Conservation (phyloP, 164 flowering plant species). For the Vitis riparia region DNA sequence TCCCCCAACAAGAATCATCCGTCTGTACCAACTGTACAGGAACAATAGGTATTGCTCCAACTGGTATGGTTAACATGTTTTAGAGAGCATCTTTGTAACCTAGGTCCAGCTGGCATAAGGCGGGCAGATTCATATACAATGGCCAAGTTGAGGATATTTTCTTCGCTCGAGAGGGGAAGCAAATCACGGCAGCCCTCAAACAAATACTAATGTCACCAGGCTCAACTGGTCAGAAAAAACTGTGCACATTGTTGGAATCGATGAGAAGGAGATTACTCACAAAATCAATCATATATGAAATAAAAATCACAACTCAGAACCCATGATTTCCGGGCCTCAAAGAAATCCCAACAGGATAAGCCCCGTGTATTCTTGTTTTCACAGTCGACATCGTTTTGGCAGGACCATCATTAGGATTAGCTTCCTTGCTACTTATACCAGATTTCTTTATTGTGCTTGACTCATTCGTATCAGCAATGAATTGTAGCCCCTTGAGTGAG, state of each 20-base stretch:
- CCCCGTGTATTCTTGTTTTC: slow-evolving; percentile 61
- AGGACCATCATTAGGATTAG: slow-evolving; percentile 14
- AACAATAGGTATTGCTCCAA: slow-evolving; percentile 56
- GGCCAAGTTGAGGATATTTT: slow-evolving; percentile 25
- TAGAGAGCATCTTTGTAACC: slow-evolving; percentile 66
- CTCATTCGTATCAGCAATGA: slow-evolving; percentile 45
- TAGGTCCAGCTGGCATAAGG: slow-evolving; percentile 59
- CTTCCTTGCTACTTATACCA: slow-evolving; percentile 13
- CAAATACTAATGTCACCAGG: too few species aligned
- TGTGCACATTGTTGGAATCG: neutral
- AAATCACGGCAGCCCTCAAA: too few species aligned
- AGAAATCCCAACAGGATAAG: slow-evolving; percentile 56
- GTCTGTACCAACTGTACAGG: slow-evolving; percentile 64
- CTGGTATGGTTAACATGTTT: slow-evolving; percentile 46
- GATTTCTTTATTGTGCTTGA: slow-evolving; percentile 26
- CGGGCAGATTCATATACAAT: slow-evolving; percentile 73
- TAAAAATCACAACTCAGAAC: slow-evolving; percentile 16
- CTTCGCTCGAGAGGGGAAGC: too few species aligned
- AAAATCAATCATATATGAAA: neutral
- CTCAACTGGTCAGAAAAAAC: neutral
- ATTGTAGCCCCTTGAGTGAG: slow-evolving; percentile 65
- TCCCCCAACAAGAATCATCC: slow-evolving; percentile 58
- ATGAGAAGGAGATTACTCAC: neutral
- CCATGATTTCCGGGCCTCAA: slow-evolving; percentile 24
- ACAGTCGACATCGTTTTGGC: slow-evolving; percentile 17